Conservation (phyloP, 305 asterid genomes). For the Fraxinus greggii region DNA sequence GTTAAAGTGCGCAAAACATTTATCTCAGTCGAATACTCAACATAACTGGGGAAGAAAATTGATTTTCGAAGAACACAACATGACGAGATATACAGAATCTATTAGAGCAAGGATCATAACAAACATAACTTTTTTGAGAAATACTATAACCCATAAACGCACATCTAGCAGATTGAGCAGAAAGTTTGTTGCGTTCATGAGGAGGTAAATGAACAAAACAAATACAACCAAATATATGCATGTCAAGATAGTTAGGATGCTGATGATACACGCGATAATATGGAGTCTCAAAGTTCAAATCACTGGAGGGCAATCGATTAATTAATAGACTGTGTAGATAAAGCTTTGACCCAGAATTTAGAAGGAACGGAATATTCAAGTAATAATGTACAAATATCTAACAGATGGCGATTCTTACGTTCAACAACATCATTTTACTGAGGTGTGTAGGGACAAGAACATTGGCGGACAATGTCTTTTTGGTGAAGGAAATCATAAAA, state of each 20-base stretch:
- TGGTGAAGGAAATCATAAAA: neutral
- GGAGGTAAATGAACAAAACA: neutral
- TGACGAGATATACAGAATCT: neutral
- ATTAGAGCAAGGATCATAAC: neutral
- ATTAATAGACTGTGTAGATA: neutral
- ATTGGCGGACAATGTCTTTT: neutral
- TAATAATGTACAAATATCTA: too few relatives aligned
- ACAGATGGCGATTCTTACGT: neutral
- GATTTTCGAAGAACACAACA: neutral
- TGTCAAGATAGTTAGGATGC: neutral
- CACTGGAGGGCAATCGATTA: neutral
- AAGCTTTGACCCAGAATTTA: neutral
- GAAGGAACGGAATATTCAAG: neutral
- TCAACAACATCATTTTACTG: neutral
- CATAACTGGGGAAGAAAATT: neutral
- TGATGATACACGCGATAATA: neutral
- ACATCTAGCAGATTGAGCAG: neutral
- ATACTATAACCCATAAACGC: neutral
- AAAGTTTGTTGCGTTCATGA: neutral
- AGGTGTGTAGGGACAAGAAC: neutral
- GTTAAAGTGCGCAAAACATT: neutral
- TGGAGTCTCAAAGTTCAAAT: neutral
- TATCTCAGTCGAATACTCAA: neutral
- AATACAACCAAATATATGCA: neutral
- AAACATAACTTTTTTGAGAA: neutral